phyloP scores from a whole-genome alignment of 2,329 filamentous ascomycete genomes.

The Nemania sp. region DNA sequence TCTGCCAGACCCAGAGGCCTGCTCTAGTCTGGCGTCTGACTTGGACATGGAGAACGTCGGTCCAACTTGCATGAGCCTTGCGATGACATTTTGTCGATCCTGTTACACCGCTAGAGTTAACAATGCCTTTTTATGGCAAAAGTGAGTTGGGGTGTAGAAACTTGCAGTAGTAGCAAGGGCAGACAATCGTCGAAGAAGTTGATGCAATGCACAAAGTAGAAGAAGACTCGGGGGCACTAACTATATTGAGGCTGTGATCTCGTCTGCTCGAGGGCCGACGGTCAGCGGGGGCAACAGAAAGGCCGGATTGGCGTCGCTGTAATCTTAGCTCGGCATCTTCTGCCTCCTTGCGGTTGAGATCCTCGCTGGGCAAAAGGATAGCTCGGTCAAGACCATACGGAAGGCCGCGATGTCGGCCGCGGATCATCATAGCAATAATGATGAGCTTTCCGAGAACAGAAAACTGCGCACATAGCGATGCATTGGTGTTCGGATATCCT shows the following conservation, averaged over 20 bases:
- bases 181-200: too few relatives aligned
- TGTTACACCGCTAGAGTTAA: too few relatives aligned
- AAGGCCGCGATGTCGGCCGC: conserved; percentile 69
- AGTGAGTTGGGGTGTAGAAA: too few relatives aligned
- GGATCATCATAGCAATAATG: conserved; percentile 71
- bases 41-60: conserved; percentile 35
- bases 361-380: conserved; percentile 62
- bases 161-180: too few relatives aligned
- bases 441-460: conserved; percentile 71
- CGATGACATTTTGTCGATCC: conserved; percentile 36
- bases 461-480: conserved; percentile 84
- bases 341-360: conserved; percentile 58
- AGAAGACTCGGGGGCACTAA: too few relatives aligned
- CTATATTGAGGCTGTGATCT: conserved; percentile 37
- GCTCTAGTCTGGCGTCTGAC: conserved; percentile 27
- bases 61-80: conserved; percentile 39
- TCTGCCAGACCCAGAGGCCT: conserved; percentile 18
- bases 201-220: too few relatives aligned
- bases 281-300: conserved; percentile 36
- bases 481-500: conserved; percentile 75
- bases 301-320: conserved; percentile 44
- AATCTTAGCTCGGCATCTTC: conserved; percentile 50
- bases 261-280: conserved; percentile 31
- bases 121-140: too few relatives aligned
- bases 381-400: conserved; percentile 69